A percentile compares a stretch with the other conserved stretches of the same genome.
phyloP scores from a whole-genome alignment of 805 yeast genomes.

The Candida michaelii region DNA sequence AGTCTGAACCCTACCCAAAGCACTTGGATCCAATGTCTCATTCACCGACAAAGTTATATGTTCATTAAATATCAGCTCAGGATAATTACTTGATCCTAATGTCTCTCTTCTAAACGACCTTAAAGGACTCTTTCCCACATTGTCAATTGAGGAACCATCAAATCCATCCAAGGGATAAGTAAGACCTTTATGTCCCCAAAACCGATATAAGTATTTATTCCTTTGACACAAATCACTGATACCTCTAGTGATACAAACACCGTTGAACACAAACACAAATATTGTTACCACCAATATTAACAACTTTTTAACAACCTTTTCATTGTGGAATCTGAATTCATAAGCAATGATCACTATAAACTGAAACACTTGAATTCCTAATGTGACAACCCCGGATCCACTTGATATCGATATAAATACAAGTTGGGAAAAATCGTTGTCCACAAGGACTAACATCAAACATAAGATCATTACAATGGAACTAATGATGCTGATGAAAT shows the following conservation, averaged over 20 bases:
- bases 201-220: not conserved
- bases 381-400: not conserved
- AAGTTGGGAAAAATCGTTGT: not conserved
- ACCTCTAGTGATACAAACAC: not conserved
- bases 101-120: not conserved
- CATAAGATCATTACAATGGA: conserved; percentile 2
- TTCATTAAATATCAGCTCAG: conserved; percentile 3
- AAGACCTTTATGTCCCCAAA: too few relatives aligned
- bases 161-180: too few relatives aligned
- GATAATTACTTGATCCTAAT: not conserved
- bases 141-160: too few relatives aligned
- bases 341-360: not conserved
- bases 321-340: conserved; percentile 1
- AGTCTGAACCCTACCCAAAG: too few relatives aligned
- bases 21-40: not conserved
- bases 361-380: conserved; percentile 4
- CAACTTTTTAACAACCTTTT: conserved; percentile 1
- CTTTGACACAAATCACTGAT: not conserved
- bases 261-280: not conserved
- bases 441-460: conserved; percentile 1
- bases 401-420: not conserved
- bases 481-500: conserved; percentile 2
- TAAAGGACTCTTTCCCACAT: too few relatives aligned
- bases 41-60: not conserved
- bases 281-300: not conserved